A percentile compares a stretch with the other conserved stretches of the same genome.
These are phyloP conservation scores for Tympanopsis confertula DNA, from an alignment of 2,329 filamentous ascomycete species.

Conservation along the genomic window DNA sequence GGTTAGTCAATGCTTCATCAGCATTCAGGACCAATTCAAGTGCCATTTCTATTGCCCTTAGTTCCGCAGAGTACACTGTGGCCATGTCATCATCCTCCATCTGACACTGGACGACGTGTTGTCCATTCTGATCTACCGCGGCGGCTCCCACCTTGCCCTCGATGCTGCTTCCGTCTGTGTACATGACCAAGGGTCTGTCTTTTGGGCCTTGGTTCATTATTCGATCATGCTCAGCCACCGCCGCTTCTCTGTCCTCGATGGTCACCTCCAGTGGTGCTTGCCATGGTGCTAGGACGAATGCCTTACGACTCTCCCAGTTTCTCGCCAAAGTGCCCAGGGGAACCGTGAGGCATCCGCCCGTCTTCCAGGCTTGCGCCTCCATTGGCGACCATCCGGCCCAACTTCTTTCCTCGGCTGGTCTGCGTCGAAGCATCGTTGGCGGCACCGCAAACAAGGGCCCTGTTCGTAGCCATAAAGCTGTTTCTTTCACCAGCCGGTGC, in stretches of 20 bases:
- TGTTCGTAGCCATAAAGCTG: neutral
- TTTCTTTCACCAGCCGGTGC: neutral
- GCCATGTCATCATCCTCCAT: conserved; percentile 5
- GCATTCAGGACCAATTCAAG: conserved; percentile 1
- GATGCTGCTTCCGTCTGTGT: conserved; percentile 4
- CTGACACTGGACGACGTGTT: neutral
- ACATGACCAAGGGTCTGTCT: conserved; percentile 1
- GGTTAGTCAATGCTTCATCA: neutral
- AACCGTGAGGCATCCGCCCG: neutral
- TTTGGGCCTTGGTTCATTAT: neutral
- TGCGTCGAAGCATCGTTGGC: neutral
- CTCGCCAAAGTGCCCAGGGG: neutral
- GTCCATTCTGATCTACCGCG: neutral
- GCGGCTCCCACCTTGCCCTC: conserved; percentile 3
- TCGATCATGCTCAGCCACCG: neutral
- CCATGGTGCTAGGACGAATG: neutral
- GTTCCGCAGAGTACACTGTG: conserved; percentile 9
- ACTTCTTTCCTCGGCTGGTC: neutral
- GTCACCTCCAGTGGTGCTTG: neutral
- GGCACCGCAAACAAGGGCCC: neutral
- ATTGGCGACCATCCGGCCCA: neutral
- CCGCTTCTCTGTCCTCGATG: neutral
- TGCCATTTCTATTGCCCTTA: conserved; percentile 7
- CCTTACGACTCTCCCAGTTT: neutral
- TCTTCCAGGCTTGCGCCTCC: neutral